Base-by-base conservation (phyloP, 768 basidiomycete genomes). In the Phylloporus sp. region DNA sequence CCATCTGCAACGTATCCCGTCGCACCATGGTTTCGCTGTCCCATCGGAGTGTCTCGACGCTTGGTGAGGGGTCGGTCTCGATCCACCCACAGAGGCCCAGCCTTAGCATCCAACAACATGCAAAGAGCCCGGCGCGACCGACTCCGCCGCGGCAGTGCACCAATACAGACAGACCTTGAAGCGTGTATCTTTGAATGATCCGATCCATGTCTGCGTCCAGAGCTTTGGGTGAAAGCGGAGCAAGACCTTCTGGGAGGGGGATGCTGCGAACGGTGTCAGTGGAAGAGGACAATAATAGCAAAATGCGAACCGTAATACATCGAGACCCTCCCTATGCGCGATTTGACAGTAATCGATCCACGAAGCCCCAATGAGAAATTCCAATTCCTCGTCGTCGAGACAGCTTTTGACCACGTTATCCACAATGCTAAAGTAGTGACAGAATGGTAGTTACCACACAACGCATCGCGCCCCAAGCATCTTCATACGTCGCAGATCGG, bases 141-240 rank as follows among this genome's bases (percentile, higher is more conserved):
- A 98, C 88, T 4, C 95, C 95, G 15, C 95, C 95, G 16, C 95
- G 82, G 65, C 95, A 98, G 60, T 97, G 95, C 12, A 87, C 88
- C 11, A 95, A 77, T 9, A 94, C 78, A 9, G 81, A 77, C 0
- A 80, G 64, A 3, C 94, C 91, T 6, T 72, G 73, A 4, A 94
- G 73, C 1, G 93, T 87, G 62, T 95, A 95, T 5, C 68, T 66
- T 20, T 80, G 68, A 38, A 94, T 85, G 48, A 95, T 68, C 39
- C 76, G 72, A 7, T 76, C 74, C 4, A 98, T 72, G 49, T 88
- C 78, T 0, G 65, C 72, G 63, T 97, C 88, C 27, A 97, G 71
- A 15, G 63, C 74, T 7, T 73, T 72, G 7, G 82, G 68, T 16
- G 77, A 74, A 2, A 74, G 67, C 0, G 95, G 95, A 0, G 88